Evolutionary conservation across 2,329 filamentous ascomycete genomes (phyloP).

Genomic region (Peltaster fructicola): DNA sequence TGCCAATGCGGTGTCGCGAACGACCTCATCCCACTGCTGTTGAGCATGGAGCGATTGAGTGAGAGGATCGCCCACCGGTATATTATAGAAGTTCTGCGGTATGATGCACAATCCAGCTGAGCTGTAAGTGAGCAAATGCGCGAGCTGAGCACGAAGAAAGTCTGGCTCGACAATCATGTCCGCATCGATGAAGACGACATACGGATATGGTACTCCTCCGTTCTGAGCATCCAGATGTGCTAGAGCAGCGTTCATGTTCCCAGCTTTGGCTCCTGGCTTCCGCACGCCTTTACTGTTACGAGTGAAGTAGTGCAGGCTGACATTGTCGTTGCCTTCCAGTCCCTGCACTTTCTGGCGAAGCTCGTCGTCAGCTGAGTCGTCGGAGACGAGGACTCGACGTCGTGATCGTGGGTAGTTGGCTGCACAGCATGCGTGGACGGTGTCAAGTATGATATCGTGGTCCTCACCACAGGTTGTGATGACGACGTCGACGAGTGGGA

Average conservation of each 20-base stretch:
- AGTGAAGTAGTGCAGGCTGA: constrained; percentile 26
- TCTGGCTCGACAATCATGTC: constrained; percentile 49
- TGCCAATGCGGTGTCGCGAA: constrained; percentile 30
- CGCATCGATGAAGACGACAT: constrained; percentile 47
- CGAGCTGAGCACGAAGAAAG: constrained; percentile 42
- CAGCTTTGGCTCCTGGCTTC: constrained; percentile 45
- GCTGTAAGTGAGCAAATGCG: constrained; percentile 37
- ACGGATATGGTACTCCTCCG: constrained; percentile 19
- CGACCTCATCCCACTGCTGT: constrained; percentile 34
- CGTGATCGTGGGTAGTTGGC: constrained; percentile 24
- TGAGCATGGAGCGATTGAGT: constrained; percentile 42
- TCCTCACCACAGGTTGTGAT: constrained; percentile 29
- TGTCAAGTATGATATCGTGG: constrained; percentile 24
- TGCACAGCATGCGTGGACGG: constrained; percentile 21
- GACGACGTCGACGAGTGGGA: constrained; percentile 26
- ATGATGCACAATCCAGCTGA: constrained; percentile 43
- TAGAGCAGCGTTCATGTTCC: constrained; percentile 44
- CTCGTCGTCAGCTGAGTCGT: constrained; percentile 21
- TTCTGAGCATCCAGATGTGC: constrained; percentile 12
- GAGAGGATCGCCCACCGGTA: constrained; percentile 39
- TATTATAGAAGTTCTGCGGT: constrained; percentile 46
- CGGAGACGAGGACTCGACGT: constrained; percentile 22
- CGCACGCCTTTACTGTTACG: constrained; percentile 22
- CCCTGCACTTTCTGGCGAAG: constrained; percentile 21
- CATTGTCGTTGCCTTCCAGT: constrained; percentile 16